phyloP scores from a whole-genome alignment of 805 yeast species.

The Pichia membranifaciens region DNA sequence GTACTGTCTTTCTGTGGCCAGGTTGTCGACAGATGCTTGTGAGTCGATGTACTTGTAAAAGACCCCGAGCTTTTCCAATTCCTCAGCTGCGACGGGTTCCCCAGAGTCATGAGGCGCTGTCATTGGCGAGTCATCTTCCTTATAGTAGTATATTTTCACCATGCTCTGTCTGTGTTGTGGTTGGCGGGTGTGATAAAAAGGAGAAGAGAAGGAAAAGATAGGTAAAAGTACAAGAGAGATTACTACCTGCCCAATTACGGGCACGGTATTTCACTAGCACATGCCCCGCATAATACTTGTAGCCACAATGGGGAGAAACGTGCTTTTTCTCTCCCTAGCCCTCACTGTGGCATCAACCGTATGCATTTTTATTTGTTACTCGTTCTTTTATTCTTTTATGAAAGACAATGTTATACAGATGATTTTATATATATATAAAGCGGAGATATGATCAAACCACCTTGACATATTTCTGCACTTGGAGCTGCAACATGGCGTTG shows the following conservation, averaged over 20 bases:
- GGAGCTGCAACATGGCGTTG: constrained; percentile 13
- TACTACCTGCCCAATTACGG: too few relatives aligned
- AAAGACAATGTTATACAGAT: not conserved
- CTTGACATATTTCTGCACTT: constrained; percentile 20
- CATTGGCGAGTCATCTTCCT: constrained; percentile 46
- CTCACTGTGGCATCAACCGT: too few relatives aligned
- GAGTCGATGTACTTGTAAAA: constrained; percentile 49
- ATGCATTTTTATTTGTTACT: too few relatives aligned
- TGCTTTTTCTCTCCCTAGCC: too few relatives aligned
- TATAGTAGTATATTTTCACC: constrained; percentile 51
- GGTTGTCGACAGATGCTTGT: constrained; percentile 49
- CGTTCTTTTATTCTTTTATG: not conserved
- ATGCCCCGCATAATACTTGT: too few relatives aligned
- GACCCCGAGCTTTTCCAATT: constrained; percentile 61
- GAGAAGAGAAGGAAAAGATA: not conserved
- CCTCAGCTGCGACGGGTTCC: constrained; percentile 40
- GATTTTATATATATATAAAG: not conserved
- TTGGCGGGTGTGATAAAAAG: not conserved
- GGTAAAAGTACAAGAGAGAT: not conserved
- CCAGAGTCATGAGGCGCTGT: constrained; percentile 75
- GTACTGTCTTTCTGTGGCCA: constrained; percentile 69
- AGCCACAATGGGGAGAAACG: too few relatives aligned
- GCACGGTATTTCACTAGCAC: too few relatives aligned
- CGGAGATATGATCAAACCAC: constrained; percentile 9
- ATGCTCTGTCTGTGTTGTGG: not conserved